phyloP scores from a whole-genome alignment of 352 stramenopile genomes.

The Pythium myriotylum region DNA sequence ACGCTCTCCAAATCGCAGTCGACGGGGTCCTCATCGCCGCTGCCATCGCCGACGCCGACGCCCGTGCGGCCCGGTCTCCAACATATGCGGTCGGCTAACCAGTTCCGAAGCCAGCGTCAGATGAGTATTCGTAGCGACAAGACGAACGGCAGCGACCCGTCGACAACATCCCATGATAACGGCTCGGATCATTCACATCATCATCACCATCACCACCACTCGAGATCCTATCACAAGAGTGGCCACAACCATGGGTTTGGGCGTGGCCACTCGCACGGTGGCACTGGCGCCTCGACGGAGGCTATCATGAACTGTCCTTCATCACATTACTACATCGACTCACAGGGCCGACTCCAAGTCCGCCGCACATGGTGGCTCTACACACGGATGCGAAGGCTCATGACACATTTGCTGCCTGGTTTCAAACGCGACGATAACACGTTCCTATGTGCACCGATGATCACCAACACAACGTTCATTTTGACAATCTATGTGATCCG shows the following conservation, averaged over 20 bases:
- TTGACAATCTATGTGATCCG: conserved; percentile 52
- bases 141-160: conserved; percentile 30
- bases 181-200: conserved; percentile 19
- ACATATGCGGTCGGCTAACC: conserved; percentile 7
- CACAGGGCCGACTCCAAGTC: conserved; percentile 45
- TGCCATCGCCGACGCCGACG: conserved; percentile 12
- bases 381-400: conserved; percentile 42
- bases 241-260: neutral
- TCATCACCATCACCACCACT: conserved; percentile 16
- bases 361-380: conserved; percentile 64
- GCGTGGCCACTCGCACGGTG: neutral
- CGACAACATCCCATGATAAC: conserved; percentile 33
- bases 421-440: conserved; percentile 81
- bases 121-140: conserved; percentile 33
- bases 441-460: conserved; percentile 70
- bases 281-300: neutral
- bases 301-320: conserved; percentile 34
- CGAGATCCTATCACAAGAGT: conserved; percentile 9
- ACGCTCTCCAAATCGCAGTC: conserved; percentile 6
- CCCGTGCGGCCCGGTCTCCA: conserved; percentile 12
- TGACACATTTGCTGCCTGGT: conserved; percentile 51
- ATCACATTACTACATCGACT: conserved; percentile 72
- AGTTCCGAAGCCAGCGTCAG: conserved; percentile 30
- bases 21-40: conserved; percentile 18
- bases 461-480: conserved; percentile 77